Evolutionary conservation across 1,139 yeast species (phyloP), one percentile per base, ranked within the genome.

Genomic region (Kurtzmaniella quercitrusa): DNA sequence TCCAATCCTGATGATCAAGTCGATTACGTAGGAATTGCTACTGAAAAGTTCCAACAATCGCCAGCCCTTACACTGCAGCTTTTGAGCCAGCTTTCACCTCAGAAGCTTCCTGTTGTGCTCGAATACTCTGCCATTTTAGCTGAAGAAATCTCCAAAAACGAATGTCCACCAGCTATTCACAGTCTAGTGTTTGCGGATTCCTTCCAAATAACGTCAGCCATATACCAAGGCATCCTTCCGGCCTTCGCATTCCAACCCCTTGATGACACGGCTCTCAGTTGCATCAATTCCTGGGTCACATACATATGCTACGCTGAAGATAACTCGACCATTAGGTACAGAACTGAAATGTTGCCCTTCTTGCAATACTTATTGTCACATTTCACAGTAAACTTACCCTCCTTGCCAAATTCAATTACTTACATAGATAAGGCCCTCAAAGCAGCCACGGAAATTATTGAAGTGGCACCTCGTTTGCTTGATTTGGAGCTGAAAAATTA

Each of bases 131-230:
- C 82, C 19, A 78, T 79, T 15, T 53, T 82, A 1, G 77, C 74
- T 1, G 90, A 83, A 55, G 90, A 84, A 49, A 51, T 75, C 9
- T 54, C 65, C 27, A 77, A 74, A 49, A 60, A 58, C 42, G 70
- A 61, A 45, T 54, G 51, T 51, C 46, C 51, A 19, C 45, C 53
- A 10, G 48, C 52, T 3, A 50, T 70, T 10, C 79, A 73, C 51
- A 55, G 56, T 23, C 44, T 52, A 1, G 56, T 73, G 0, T 66
- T 58, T 33, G 49, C 50, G 0, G 45, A 60, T 21, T 41, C 72
- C 0, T 73, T 59, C 46, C 54, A 53, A 2, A 46, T 56, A 1
- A 52, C 63, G 0, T 54, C 55, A 41, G 21, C 38, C 5, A 39
- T 48, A 10, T 43, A 42, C 31, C 42, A 48, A 25, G 38, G 23